A percentile compares a stretch with the other conserved stretches of the same genome.
These are phyloP conservation scores for Fusarium hostae DNA, from an alignment of 2,329 filamentous ascomycete genomes.

Conservation along the genomic window DNA sequence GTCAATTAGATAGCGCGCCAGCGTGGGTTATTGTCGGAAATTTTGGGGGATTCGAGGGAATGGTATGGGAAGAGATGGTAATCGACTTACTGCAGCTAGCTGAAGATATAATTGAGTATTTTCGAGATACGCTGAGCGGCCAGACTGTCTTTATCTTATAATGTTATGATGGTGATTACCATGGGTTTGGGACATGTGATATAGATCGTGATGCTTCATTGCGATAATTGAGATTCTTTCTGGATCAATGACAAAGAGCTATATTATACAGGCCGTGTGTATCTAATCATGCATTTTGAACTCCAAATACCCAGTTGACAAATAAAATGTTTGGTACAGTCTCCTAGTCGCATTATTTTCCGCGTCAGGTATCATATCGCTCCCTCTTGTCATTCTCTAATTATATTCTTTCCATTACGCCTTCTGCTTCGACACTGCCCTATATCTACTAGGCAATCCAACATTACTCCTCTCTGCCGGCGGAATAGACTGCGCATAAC, in stretches of 20 bases:
- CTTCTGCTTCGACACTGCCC: conserved; percentile 15
- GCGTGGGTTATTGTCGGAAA: rapidly evolving
- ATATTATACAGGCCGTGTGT: background rate
- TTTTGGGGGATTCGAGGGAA: rapidly evolving
- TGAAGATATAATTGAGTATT: background rate
- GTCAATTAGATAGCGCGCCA: background rate
- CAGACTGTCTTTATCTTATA: background rate
- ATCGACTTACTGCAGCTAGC: background rate
- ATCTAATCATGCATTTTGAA: background rate
- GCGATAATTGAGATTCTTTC: background rate
- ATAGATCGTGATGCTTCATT: background rate
- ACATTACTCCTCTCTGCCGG: conserved; percentile 23
- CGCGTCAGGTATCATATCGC: background rate
- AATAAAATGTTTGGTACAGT: background rate
- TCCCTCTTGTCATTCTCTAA: background rate
- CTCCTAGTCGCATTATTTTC: background rate
- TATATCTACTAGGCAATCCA: conserved; percentile 25
- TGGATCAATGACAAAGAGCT: background rate
- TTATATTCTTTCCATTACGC: background rate
- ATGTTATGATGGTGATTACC: background rate
- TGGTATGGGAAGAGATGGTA: too few relatives aligned
- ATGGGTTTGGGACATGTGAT: rapidly evolving
- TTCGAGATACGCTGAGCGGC: too few relatives aligned
- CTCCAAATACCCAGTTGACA: background rate
- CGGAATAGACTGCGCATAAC: conserved; percentile 17